Base-by-base conservation (phyloP, 257 asterid genomes). In the Solanum lycopersicoides region DNA sequence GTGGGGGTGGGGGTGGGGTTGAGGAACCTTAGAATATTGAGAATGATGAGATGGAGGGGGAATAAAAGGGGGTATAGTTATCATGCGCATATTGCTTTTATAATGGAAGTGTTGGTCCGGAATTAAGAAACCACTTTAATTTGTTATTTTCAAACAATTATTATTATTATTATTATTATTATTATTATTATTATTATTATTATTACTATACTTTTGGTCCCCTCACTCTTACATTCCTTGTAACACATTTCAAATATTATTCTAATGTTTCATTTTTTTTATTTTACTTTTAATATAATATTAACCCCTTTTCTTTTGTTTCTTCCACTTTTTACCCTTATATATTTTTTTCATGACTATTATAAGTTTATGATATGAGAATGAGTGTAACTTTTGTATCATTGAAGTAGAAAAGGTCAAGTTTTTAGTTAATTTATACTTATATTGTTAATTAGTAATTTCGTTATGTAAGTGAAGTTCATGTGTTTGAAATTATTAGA, bases 91-190 rank as follows among this genome's bases (percentile, higher is more conserved):
- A 80, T 88, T 12, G 20, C 74, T 72, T 88, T 91, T 86, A 82
- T 83, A 44, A 50, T 77, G 68, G 20, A 30, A 74, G 71, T 86
- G 88, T 88, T 91, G 93, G 95, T 94, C 95, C 82, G 94, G 94
- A 92, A 92, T 94, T 93, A 91, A 92, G 96, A 91, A 94, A 92
- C 97, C 83, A 86, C 83, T 69, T 85, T 53, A 53, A 53, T 53
- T 53, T 71, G 72, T 89, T 88, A 16, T 87, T 87, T 90, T 87
- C 90, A 82, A 87, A 80, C 77, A 68, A 37, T 69, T 69, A 30
- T 47, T 47, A 47, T 47, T 47, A 47, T 13, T 13, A 47, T 47
- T 15, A 47, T 47, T 47, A 47, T 47, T 47, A 47, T 68, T 68
- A 68, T 35, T 28, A 28, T 28, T 28, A 28, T 47, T 69, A 53